Conservation (phyloP, 108 stramenopile species). For the Cyclotella atomus region DNA sequence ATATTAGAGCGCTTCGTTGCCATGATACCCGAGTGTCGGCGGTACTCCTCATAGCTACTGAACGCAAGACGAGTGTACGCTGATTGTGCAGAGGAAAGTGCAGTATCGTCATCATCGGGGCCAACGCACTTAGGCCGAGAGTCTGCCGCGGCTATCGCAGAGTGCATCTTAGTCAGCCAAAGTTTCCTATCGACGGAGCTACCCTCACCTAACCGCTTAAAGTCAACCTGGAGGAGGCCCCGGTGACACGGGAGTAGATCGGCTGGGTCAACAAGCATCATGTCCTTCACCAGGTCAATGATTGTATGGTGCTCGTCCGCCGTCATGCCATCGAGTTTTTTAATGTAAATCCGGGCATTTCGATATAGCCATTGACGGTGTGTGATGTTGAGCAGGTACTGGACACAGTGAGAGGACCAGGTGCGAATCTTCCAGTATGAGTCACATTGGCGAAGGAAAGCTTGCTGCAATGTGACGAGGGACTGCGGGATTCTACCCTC, state of each 20-base stretch:
- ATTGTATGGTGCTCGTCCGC: not conserved
- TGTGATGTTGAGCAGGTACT: not conserved
- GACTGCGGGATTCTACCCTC: not conserved
- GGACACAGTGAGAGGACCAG: not conserved
- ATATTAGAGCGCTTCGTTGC: not conserved
- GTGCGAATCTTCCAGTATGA: not conserved
- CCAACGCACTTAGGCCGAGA: not conserved
- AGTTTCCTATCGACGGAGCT: not conserved
- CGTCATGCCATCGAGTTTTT: not conserved
- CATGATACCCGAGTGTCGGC: not conserved
- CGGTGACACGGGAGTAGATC: not conserved
- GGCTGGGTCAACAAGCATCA: not conserved
- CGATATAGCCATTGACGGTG: slow-evolving; percentile 10
- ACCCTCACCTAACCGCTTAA: not conserved
- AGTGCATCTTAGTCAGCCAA: slow-evolving; percentile 7
- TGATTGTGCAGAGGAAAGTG: too few species aligned
- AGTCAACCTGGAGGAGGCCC: not conserved
- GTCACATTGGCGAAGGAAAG: not conserved
- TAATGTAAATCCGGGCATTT: slow-evolving; percentile 1
- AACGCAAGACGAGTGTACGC: too few species aligned
- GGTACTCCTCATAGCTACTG: too few species aligned
- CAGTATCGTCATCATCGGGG: too few species aligned
- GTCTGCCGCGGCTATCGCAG: slow-evolving; percentile 1
- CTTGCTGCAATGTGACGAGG: not conserved
- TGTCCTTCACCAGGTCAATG: not conserved